These are phyloP conservation scores for Curvularia eragrostidis DNA, from an alignment of 2,329 filamentous ascomycete genomes.

Conservation along the genomic window DNA sequence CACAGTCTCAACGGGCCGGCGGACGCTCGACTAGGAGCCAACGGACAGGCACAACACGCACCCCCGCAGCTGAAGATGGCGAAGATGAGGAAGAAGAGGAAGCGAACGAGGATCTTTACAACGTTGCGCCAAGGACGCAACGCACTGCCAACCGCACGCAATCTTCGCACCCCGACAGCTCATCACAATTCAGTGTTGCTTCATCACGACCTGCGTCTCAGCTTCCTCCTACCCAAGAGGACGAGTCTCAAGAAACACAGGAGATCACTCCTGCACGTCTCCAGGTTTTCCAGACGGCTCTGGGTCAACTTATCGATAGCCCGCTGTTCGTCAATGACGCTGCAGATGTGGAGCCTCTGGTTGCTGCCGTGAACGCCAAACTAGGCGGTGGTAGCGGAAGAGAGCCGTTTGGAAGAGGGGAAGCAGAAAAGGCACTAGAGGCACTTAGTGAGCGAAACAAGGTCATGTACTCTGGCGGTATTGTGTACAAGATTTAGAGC, in stretches of 20 bases:
- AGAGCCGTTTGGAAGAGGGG: constrained; percentile 68
- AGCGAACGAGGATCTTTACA: constrained; percentile 63
- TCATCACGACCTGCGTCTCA: constrained; percentile 82
- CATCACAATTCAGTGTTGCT: constrained; percentile 73
- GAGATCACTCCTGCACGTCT: constrained; percentile 70
- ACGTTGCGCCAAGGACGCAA: constrained; percentile 57
- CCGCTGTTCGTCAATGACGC: constrained; percentile 87
- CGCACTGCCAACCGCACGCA: constrained; percentile 50
- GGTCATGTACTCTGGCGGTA: constrained; percentile 72
- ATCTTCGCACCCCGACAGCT: constrained; percentile 40
- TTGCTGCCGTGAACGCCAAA: constrained; percentile 79
- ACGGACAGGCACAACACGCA: constrained; percentile 34
- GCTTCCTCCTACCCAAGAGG: constrained; percentile 62
- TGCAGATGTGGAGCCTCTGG: constrained; percentile 75
- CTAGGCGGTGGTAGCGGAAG: constrained; percentile 66
- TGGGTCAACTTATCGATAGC: constrained; percentile 83
- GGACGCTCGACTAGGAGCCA: constrained; percentile 46
- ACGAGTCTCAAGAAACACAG: constrained; percentile 47
- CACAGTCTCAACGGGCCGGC: constrained; percentile 48
- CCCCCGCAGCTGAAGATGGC: constrained; percentile 45
- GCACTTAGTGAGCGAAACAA: constrained; percentile 84
- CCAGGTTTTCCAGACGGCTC: constrained; percentile 75
- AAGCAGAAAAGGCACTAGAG: constrained; percentile 78
- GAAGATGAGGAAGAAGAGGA: constrained; percentile 61
- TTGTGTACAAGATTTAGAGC: constrained; percentile 57